Evolutionary conservation across 306 rosid genomes (phyloP), one percentile per base, ranked within the genome.

Genomic region (Prunus campanulata): DNA sequence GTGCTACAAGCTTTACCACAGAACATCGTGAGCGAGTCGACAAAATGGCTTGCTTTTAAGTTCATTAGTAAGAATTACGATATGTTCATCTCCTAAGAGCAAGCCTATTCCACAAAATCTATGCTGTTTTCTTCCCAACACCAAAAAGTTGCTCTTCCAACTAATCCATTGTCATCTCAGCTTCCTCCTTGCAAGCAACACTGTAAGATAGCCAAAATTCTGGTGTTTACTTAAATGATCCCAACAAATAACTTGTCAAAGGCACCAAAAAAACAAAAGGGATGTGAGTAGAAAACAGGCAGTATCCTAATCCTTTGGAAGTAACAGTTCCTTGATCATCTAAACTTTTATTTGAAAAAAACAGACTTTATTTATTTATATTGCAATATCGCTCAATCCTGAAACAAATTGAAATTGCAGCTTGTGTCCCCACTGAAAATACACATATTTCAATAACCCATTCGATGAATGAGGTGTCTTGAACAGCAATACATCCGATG

Each of bases 161-260:
- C 76, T 42, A 48, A 42, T 74, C 59, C 77, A 18, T 6, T 60
- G 57, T 48, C 77, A 72, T 24, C 42, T 42, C 24, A 15, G 9
- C 55, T 15, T 24, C 56, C 11, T 32, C 15, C 69, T 46, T 46
- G 57, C 68, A 74, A 25, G 29, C 25, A 60, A 29, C 27, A 44
- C 77, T 74, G 77, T 74, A 74, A 70, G 49, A 25, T 29, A 74
- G 65, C 68, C 68, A 59, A 73, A 15, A n/a, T 68, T 72, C 67
- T 46, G 18, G 47, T 10, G 60, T 73, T 30, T 46, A 22, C 52
- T 72, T 52, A 7, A 50, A 8, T 51, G 13, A 27, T 24, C 49
- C 48, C 42, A 12, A 50, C 29, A 6, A 24, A 11, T 42, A 35
- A 35, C 19, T 71, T 6, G 8, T 22, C 66, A 56, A n/a, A 54